These are phyloP conservation scores for Lactarius quietus DNA, from an alignment of 768 basidiomycete genomes.

Conservation along the genomic window DNA sequence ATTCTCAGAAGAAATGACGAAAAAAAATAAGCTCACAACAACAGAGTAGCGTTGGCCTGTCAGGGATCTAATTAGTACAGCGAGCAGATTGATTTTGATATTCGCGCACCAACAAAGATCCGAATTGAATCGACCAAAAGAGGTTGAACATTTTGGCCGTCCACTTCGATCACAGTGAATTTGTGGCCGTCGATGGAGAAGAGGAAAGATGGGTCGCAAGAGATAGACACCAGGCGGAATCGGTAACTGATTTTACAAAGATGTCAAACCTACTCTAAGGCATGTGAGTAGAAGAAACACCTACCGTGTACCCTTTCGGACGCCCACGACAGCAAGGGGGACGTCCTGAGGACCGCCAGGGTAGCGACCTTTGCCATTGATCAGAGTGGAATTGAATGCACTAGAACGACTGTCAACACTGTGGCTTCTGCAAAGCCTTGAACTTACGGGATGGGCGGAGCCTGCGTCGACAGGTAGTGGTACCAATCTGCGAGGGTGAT, in stretches of 20 bases:
- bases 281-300: neutral
- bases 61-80: neutral
- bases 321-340: neutral
- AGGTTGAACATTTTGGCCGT: conserved; percentile 22
- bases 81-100: neutral
- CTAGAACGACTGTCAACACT: neutral
- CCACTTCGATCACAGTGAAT: conserved; percentile 22
- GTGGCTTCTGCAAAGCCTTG: neutral
- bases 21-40: neutral
- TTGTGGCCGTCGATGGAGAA: conserved; percentile 38
- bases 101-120: conserved; percentile 19
- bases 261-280: neutral
- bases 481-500: conserved; percentile 4
- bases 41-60: neutral
- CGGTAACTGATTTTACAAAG: conserved; percentile 35
- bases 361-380: conserved; percentile 8
- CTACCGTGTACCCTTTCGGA: neutral
- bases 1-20: neutral
- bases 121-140: conserved; percentile 19
- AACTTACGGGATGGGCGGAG: neutral
- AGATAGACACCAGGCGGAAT: conserved; percentile 43
- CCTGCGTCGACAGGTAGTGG: neutral
- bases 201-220: conserved; percentile 28
- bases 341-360: neutral
- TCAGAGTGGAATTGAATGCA: conserved; percentile 2